These are phyloP conservation scores for Juncus inflexus DNA, from an alignment of 176 grass and related monocot species.

Conservation along the genomic window DNA sequence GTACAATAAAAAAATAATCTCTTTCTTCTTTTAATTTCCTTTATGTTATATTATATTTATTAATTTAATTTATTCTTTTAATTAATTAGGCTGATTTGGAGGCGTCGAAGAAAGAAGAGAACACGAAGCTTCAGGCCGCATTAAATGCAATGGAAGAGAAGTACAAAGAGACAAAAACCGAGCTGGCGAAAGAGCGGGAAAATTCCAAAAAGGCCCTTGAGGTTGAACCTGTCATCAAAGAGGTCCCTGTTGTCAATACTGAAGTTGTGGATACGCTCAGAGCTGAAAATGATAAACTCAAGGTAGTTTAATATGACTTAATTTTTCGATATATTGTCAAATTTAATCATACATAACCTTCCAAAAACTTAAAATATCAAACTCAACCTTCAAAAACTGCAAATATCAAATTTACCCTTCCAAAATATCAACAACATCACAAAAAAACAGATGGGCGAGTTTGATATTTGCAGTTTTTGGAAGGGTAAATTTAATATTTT, in stretches of 20 bases:
- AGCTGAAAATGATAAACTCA: conserved; percentile 94
- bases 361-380: too few relatives aligned
- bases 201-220: conserved; percentile 56
- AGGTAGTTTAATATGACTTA: conserved; percentile 40
- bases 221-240: conserved; percentile 77
- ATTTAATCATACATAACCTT: too few relatives aligned
- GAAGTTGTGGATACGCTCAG: conserved; percentile 79
- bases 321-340: too few relatives aligned
- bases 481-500: too few relatives aligned
- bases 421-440: too few relatives aligned
- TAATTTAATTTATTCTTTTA: neutral
- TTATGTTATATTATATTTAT: neutral
- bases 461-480: too few relatives aligned
- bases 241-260: conserved; percentile 82
- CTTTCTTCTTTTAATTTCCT: neutral
- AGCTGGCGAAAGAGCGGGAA: conserved; percentile 67
- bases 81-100: conserved; percentile 71
- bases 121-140: conserved; percentile 73
- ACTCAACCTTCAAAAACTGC: too few relatives aligned
- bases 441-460: too few relatives aligned
- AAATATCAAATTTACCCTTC: too few relatives aligned
- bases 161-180: conserved; percentile 79
- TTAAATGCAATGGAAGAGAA: conserved; percentile 74
- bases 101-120: conserved; percentile 89
- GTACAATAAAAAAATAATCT: conserved; percentile 35